These are phyloP conservation scores for Penicillium occitanis DNA, from an alignment of 2,329 filamentous ascomycete species.

Conservation along the genomic window DNA sequence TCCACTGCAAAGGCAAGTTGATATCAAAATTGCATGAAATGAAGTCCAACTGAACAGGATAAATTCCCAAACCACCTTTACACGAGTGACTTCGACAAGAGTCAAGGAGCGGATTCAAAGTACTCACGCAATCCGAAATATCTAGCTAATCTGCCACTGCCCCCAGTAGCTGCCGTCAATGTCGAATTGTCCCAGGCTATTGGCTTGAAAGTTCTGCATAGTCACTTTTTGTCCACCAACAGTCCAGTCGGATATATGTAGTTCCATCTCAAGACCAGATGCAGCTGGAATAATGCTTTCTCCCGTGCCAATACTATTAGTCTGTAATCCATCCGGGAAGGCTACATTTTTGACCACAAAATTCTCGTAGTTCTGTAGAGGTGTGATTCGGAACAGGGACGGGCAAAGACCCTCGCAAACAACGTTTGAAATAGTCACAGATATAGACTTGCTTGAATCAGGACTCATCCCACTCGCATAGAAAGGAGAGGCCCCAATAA, in stretches of 20 bases:
- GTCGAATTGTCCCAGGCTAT: background rate
- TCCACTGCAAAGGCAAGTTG: too few species aligned
- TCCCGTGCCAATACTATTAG: background rate
- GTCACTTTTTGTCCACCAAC: background rate
- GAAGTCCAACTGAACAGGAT: too few species aligned
- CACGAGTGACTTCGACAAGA: background rate
- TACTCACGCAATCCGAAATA: background rate
- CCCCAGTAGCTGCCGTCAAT: background rate
- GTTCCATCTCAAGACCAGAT: background rate
- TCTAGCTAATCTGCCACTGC: background rate
- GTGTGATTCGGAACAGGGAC: slow-evolving; percentile 9
- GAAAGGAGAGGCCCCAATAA: background rate
- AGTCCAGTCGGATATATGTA: background rate
- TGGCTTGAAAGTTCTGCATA: background rate
- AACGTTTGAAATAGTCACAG: slow-evolving; percentile 10
- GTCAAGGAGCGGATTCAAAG: background rate
- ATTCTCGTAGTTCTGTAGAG: background rate
- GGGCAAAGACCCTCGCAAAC: slow-evolving; percentile 11
- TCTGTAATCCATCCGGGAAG: background rate
- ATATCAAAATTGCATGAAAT: too few species aligned
- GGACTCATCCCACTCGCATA: background rate
- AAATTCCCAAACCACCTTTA: background rate
- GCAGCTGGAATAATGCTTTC: background rate
- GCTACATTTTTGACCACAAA: background rate
- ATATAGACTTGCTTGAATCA: background rate